phyloP scores from a whole-genome alignment of 164 flowering plant species.

The Chloranthus sessilifolius region DNA sequence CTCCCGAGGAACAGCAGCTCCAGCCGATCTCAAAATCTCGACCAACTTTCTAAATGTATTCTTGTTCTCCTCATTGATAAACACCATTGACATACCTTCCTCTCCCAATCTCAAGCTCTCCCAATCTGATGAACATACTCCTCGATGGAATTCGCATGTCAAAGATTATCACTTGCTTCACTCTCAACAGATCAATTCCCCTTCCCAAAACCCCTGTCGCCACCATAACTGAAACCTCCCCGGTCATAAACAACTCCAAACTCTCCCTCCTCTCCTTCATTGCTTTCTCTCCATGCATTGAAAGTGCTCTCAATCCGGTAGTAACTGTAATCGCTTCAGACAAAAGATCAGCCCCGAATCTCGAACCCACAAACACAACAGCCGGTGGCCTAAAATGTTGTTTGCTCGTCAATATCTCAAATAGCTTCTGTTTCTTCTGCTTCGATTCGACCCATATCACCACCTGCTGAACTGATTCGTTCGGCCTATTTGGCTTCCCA shows the following conservation, averaged over 20 bases:
- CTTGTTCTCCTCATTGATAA: constrained; percentile 75
- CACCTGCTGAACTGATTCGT: constrained; percentile 66
- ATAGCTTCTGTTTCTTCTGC: constrained; percentile 84
- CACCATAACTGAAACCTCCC: constrained; percentile 74
- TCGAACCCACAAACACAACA: constrained; percentile 82
- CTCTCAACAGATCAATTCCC: constrained; percentile 72
- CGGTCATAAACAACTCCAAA: constrained; percentile 57
- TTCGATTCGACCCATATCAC: constrained; percentile 88
- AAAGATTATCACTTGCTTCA: constrained; percentile 84
- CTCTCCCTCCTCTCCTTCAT: constrained; percentile 89
- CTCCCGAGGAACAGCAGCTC: constrained; percentile 73
- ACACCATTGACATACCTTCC: constrained; percentile 65
- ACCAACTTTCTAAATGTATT: constrained; percentile 60
- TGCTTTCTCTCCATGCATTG: constrained; percentile 85
- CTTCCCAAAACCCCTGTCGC: constrained; percentile 87
- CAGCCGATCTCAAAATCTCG: constrained; percentile 53
- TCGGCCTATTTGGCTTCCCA: constrained; percentile 61
- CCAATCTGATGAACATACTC: constrained; percentile 95
- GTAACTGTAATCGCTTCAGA: constrained; percentile 61
- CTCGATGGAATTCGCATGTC: constrained; percentile 80
- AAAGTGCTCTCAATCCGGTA: constrained; percentile 61
- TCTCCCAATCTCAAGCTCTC: constrained; percentile 79
- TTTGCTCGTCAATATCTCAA: constrained; percentile 71
- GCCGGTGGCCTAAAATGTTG: constrained; percentile 84
- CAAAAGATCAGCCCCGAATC: constrained; percentile 85